A percentile compares a stretch with the other conserved stretches of the same genome.
Conservation (phyloP, 1,284 basidiomycete genomes). For the Malassezia pachydermatis region DNA sequence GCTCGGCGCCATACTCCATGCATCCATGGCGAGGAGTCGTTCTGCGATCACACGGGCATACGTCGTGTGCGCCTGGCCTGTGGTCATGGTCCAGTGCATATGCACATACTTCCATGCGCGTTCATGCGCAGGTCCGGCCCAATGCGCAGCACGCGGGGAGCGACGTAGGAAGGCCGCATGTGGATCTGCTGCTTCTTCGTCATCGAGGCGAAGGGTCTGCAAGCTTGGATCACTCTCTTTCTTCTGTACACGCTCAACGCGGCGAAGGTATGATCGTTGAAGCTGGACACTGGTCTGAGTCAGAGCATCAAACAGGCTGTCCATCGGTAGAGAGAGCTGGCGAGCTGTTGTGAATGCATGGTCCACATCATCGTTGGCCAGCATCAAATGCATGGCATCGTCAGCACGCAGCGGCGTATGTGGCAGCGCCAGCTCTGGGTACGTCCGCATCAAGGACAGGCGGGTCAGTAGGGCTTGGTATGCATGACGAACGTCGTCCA, state of each 20-base stretch:
- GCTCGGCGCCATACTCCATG: conserved; percentile 57
- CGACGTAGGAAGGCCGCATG: conserved; percentile 29
- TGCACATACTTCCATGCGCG: conserved; percentile 81
- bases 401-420: conserved; percentile 25
- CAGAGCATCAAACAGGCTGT: conserved; percentile 68
- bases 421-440: conserved; percentile 52
- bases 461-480: conserved; percentile 69
- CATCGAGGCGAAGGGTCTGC: conserved; percentile 1
- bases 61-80: conserved; percentile 52
- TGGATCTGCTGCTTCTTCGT: conserved; percentile 11
- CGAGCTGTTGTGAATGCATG: conserved; percentile 68
- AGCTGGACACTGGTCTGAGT: conserved; percentile 62
- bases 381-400: conserved; percentile 68
- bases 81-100: conserved; percentile 62
- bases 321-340: conserved; percentile 72
- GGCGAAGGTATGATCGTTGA: conserved; percentile 1
- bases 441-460: conserved; percentile 61
- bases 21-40: conserved; percentile 58
- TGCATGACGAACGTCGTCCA: conserved; percentile 74
- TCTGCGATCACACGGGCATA: conserved; percentile 44
- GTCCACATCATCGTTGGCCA: conserved; percentile 69
- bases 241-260: conserved; percentile 7
- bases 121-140: conserved; percentile 68
- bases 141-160: conserved; percentile 53
- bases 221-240: conserved; percentile 14